Conservation (phyloP, 1,284 basidiomycete genomes). For the Exobasidium cylindrosporum region DNA sequence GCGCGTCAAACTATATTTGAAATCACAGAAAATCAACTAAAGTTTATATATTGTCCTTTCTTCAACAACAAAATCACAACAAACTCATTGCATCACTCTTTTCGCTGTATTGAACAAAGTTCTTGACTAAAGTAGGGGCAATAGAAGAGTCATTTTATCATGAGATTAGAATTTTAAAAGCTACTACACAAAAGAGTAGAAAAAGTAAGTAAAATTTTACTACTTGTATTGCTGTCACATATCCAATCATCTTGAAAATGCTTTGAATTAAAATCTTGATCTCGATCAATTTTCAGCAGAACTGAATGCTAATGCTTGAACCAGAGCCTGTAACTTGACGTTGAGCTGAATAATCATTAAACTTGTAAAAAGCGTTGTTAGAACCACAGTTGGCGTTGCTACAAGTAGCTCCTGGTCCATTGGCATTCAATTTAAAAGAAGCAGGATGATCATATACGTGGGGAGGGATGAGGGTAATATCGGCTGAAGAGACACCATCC, state of each 20-base stretch:
- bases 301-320: slow-evolving; percentile 11
- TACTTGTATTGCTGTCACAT: too few species aligned
- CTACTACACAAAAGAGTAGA: too few species aligned
- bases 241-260: neutral
- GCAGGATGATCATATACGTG: slow-evolving; percentile 8
- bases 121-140: too few species aligned
- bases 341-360: slow-evolving; percentile 18
- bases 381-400: slow-evolving; percentile 19
- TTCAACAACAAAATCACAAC: too few species aligned
- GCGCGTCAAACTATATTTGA: too few species aligned
- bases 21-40: too few species aligned
- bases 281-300: neutral
- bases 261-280: neutral
- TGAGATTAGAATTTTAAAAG: too few species aligned
- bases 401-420: slow-evolving; percentile 15
- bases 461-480: slow-evolving; percentile 16
- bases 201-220: too few species aligned
- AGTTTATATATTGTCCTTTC: too few species aligned
- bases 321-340: slow-evolving; percentile 16
- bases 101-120: too few species aligned
- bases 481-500: slow-evolving; percentile 11
- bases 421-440: slow-evolving; percentile 8
- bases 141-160: too few species aligned
- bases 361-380: slow-evolving; percentile 21
- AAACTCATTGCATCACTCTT: too few species aligned